Conservation (phyloP, 345 rosid genomes). For the Murraya koenigii region DNA sequence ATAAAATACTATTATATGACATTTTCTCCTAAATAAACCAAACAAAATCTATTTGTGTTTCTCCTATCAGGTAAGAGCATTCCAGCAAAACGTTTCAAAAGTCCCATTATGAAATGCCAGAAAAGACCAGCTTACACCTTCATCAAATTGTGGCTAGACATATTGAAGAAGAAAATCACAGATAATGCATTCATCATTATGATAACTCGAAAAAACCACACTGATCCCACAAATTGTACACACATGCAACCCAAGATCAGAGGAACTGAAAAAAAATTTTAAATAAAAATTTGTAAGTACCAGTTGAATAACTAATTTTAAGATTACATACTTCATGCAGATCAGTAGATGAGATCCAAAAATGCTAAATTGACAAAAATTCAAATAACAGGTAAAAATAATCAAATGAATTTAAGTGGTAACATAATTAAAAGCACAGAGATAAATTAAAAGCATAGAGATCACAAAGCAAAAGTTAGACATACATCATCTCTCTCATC, state of each 20-base stretch:
- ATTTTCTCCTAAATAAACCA: background rate
- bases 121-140: background rate
- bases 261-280: background rate
- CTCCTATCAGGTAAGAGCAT: background rate
- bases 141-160: background rate
- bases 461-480: slow-evolving; percentile 5
- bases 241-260: background rate
- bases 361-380: background rate
- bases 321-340: background rate
- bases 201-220: background rate
- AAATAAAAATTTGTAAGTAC: background rate
- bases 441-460: background rate
- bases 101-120: background rate
- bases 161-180: background rate
- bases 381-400: background rate
- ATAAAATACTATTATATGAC: background rate
- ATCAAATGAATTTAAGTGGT: background rate
- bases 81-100: background rate
- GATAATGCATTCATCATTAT: background rate
- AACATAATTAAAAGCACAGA: background rate
- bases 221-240: background rate
- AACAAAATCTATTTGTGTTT: background rate
- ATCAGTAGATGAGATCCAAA: background rate
- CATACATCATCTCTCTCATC: slow-evolving; percentile 95
- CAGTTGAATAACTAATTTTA: no score